These are phyloP conservation scores for Backusella parvicylindrica DNA, from an alignment of 192 early-diverging fungal genomes.

Conservation along the genomic window DNA sequence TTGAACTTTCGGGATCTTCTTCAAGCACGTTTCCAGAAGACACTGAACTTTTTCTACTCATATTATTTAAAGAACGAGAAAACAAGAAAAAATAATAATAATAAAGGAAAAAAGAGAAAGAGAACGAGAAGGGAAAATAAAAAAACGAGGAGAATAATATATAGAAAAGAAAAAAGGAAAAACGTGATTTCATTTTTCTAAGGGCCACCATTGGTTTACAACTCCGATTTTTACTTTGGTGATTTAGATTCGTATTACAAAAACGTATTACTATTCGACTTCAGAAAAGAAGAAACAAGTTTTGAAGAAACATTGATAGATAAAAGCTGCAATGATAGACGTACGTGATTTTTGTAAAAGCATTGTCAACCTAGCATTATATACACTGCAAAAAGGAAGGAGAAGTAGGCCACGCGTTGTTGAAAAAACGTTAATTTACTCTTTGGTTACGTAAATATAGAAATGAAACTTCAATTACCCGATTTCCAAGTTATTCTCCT, in stretches of 20 bases:
- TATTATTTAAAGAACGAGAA: neutral
- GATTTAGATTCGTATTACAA: no score
- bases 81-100: neutral
- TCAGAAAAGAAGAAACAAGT: no score
- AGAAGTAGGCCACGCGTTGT: neutral
- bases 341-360: no score
- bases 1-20: constrained; percentile 55
- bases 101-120: neutral
- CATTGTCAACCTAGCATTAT: no score
- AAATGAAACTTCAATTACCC: neutral
- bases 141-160: neutral
- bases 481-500: neutral
- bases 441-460: neutral
- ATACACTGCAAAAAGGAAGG: no score
- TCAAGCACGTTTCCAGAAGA: neutral
- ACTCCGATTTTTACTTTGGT: neutral
- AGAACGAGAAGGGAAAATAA: neutral
- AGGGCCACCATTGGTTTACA: neutral
- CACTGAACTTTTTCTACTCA: constrained; percentile 2
- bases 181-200: neutral
- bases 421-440: neutral
- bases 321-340: no score
- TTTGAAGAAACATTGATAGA: no score
- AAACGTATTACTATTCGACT: no score
- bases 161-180: neutral